These are phyloP conservation scores for Triticum turgidum DNA, from an alignment of 176 grass and related monocot genomes.

Conservation along the genomic window DNA sequence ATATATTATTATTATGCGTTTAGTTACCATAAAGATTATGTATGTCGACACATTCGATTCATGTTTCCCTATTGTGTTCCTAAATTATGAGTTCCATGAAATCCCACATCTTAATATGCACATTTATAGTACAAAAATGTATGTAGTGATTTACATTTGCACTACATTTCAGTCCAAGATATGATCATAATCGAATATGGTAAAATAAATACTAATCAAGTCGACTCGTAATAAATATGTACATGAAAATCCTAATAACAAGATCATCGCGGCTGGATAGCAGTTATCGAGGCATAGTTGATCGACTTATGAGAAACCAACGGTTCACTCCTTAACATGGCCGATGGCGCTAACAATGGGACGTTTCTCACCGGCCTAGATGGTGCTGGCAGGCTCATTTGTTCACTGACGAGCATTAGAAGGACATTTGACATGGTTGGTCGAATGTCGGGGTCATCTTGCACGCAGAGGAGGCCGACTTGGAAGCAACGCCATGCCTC, in stretches of 20 bases:
- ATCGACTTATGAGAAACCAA: conserved; percentile 24
- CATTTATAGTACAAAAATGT: no score
- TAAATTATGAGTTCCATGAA: no score
- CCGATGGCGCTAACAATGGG: neutral
- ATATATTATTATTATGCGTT: no score
- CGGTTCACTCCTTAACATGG: conserved; percentile 22
- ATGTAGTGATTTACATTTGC: no score
- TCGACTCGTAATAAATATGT: neutral
- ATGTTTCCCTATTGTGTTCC: no score
- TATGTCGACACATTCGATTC: no score
- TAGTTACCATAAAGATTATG: no score
- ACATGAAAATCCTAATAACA: neutral
- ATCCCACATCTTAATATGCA: no score
- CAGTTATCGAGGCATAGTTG: conserved; percentile 64
- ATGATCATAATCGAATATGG: neutral
- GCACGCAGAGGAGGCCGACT: conserved; percentile 68
- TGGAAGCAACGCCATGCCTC: conserved; percentile 71
- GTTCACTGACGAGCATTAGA: conserved; percentile 74
- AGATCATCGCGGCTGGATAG: conserved; percentile 52
- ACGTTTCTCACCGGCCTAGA: conserved; percentile 18
- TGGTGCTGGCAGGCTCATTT: conserved; percentile 44
- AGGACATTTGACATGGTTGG: conserved; percentile 74
- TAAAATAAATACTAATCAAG: no score
- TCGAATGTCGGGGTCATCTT: conserved; percentile 63
- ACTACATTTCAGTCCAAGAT: no score